Base-by-base conservation (phyloP, 371 early-diverging fungal species). In the Rhizopus microsporus region DNA sequence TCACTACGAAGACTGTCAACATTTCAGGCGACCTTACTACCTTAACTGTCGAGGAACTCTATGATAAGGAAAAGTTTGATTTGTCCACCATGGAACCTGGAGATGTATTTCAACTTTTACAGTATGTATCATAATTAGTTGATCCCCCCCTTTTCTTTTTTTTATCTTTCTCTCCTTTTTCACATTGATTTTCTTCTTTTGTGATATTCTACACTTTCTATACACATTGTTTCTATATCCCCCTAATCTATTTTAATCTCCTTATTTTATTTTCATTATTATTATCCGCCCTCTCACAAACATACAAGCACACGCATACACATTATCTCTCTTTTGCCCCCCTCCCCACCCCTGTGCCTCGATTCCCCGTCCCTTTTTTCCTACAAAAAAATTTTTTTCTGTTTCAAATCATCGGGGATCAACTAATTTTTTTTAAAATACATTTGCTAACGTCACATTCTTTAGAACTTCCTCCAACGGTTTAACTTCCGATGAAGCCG, bases 1-100 rank as follows among this genome's bases (percentile, higher is more conserved):
- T 60, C 23, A 29, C 48, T 35, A 57, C 56, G 38, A 64, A 72
- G 51, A 63, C 65, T 32, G 46, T 46, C 46, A 74, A 80, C 56
- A 75, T 83, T 61, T 74, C 75, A 48, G 84, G 79, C 69, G 78
- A 81, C 56, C 67, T 83, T 44, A 73, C 72, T 54, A 81, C 83
- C 32, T 74, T 88, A 57, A 85, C 86, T 45, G 83, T 85, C 56
- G 81, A 87, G 56, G 89, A 89, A 65, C 82, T 89, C 51, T 89
- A 89, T 71, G 86, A 89, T 78, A 89, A 89, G 78, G 88, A 89
- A 40, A 89, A 89, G 71, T 88, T 82, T 59, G 89, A 89, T 67
- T 79, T 89, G 65, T 87, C 87, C 30, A 89, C 89, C 38, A 88
- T 89, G 89, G 89, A 88, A 37, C 85, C 87, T 63, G 81, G 77